Evolutionary conservation across 2,329 filamentous ascomycete species (phyloP).

Genomic region (Alternaria infectoria): DNA sequence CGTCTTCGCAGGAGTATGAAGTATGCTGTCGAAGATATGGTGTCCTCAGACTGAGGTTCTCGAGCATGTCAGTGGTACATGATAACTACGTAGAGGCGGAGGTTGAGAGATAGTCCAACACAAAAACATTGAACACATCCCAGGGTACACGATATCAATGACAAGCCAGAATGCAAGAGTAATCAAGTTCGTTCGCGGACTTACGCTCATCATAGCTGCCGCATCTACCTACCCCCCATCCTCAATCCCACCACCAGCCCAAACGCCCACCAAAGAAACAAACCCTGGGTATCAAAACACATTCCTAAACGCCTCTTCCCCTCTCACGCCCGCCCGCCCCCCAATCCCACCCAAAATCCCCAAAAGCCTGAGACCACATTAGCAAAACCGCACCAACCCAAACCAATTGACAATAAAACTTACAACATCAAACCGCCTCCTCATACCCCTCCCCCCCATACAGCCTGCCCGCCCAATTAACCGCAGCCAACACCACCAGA

Average conservation of each 20-base stretch:
- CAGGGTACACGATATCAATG: not conserved
- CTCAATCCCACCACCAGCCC: not conserved
- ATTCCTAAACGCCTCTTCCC: not conserved
- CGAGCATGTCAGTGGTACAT: not conserved
- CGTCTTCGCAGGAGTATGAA: not conserved
- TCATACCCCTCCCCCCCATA: not conserved
- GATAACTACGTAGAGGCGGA: not conserved
- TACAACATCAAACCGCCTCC: not conserved
- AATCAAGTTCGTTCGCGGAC: not conserved
- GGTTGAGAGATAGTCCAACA: not conserved
- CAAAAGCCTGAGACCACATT: not conserved
- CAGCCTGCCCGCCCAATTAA: not conserved
- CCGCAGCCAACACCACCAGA: not conserved
- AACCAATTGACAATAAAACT: fast-evolving
- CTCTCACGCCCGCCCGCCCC: not conserved
- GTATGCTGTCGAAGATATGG: not conserved
- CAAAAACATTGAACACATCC: too few relatives aligned
- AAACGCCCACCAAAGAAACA: not conserved
- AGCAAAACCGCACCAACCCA: not conserved
- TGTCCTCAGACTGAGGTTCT: not conserved
- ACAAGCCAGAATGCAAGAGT: not conserved
- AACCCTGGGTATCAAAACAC: not conserved
- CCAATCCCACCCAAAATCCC: not conserved
- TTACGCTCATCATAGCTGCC: not conserved
- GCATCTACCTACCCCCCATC: not conserved